A percentile compares a stretch with the other conserved stretches of the same genome.
Evolutionary conservation across 2,329 filamentous ascomycete genomes (phyloP).

Genomic region (Drechslera avenae): DNA sequence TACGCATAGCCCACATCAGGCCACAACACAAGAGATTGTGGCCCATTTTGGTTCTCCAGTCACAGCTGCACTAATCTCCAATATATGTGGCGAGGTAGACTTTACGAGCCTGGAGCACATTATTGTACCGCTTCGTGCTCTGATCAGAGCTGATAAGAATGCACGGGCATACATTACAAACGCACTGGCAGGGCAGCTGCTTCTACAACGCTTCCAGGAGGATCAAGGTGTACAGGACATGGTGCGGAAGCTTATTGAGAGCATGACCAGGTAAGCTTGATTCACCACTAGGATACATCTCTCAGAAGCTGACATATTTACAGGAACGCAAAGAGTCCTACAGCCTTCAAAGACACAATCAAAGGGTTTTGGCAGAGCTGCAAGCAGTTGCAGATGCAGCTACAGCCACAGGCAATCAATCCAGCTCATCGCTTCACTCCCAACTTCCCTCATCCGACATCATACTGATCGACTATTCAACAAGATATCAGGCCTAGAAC

Average conservation of each 20-base stretch:
- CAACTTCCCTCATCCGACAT: slow-evolving; percentile 6
- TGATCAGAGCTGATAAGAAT: slow-evolving; percentile 40
- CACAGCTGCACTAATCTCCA: slow-evolving; percentile 39
- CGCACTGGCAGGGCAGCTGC: slow-evolving; percentile 36
- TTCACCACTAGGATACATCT: neutral
- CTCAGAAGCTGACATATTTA: slow-evolving; percentile 30
- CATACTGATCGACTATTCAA: slow-evolving; percentile 6
- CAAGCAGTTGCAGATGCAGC: slow-evolving; percentile 45
- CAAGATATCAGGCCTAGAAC: slow-evolving; percentile 48
- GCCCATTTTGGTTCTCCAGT: slow-evolving; percentile 42
- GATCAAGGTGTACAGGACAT: slow-evolving; percentile 36
- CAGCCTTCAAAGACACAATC: slow-evolving; percentile 43
- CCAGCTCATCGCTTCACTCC: slow-evolving; percentile 32
- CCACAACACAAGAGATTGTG: slow-evolving; percentile 43
- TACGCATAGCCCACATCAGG: slow-evolving; percentile 34
- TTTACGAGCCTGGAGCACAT: slow-evolving; percentile 43
- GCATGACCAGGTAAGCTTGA: slow-evolving; percentile 36
- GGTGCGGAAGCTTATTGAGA: slow-evolving; percentile 44
- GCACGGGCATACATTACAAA: slow-evolving; percentile 38
- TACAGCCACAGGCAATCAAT: slow-evolving; percentile 40
- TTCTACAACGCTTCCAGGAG: slow-evolving; percentile 37
- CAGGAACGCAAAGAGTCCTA: slow-evolving; percentile 42
- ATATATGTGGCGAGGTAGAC: slow-evolving; percentile 46
- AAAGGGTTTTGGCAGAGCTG: slow-evolving; percentile 46
- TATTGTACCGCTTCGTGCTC: slow-evolving; percentile 38